Percentiles rank a stretch among this genome's conserved stretches.
Conservation (phyloP, 345 rosid species). For the Lumnitzera racemosa region DNA sequence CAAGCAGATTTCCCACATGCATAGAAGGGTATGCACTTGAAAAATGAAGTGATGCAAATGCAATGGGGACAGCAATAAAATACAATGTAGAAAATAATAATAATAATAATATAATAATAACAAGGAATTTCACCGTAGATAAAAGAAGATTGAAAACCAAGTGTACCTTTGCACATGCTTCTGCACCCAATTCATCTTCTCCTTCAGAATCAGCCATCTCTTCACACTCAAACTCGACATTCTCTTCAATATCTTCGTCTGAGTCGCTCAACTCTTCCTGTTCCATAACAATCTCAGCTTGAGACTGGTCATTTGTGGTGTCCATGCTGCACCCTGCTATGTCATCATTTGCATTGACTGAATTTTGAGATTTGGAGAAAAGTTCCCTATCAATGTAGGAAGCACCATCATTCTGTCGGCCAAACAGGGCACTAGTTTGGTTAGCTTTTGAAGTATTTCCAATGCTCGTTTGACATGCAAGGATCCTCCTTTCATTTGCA, state of each 20-base stretch:
- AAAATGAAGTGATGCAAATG: too few relatives aligned
- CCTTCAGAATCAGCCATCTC: constrained; percentile 99
- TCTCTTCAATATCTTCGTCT: constrained; percentile 81
- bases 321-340: constrained; percentile 25
- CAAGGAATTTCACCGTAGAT: constrained; percentile 5
- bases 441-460: constrained; percentile 14
- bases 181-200: constrained; percentile 50
- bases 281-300: constrained; percentile 88
- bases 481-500: constrained; percentile 15
- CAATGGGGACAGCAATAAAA: too few relatives aligned
- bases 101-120: too few relatives aligned
- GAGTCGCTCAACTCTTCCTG: constrained; percentile 98
- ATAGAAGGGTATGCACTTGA: too few relatives aligned
- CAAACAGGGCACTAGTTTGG: constrained; percentile 12
- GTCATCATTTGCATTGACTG: constrained; percentile 20
- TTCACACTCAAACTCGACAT: constrained; percentile 96
- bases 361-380: constrained; percentile 23
- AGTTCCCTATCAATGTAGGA: constrained; percentile 7
- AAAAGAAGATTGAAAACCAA: constrained; percentile 26
- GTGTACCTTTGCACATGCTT: constrained; percentile 29
- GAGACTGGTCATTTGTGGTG: constrained; percentile 45
- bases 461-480: constrained; percentile 11
- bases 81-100: too few relatives aligned
- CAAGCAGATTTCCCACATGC: too few relatives aligned
- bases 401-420: constrained; percentile 14